Evolutionary conservation across 192 early-diverging fungal genomes (phyloP), one percentile per base, ranked within the genome.

Genomic region (Coemansia brasiliensis): DNA sequence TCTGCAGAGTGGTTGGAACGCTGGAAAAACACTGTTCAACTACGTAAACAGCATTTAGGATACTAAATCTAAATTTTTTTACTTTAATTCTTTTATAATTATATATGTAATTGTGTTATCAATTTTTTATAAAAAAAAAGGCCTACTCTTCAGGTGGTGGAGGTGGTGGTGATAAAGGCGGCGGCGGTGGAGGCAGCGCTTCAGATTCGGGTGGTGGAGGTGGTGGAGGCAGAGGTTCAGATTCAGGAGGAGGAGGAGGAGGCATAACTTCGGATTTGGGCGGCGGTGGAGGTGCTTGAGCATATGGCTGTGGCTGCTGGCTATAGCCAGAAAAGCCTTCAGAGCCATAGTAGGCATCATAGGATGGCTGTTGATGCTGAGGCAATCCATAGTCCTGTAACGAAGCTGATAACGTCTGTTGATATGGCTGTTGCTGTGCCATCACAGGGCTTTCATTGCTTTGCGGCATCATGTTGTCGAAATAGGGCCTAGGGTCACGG

Each of bases 201-300:
- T 43, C 41, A 20, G 41, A n/a, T 10, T 35, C 32, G 32, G 32
- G 32, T 7, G 32, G 32, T 9, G 32, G 32, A 7, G 32, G 32
- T 1, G 32, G 32, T 5, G 32, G 32, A 35, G 32, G 32, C 32
- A 35, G 32, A 35, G 32, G 6, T 10, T 35, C 32, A 7, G 32
- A 53, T n/a, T 55, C 62, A 21, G 52, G 52, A 3, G 62, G 62
- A 5, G 62, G 62, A 26, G 60, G 52, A 4, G 50, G 50, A 37
- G 15, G n/a, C 50, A 49, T 26, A 8, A 39, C 39, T 32, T 57
- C 45, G 12, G 27, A 21, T n/a, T 41, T 12, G 6, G 41, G 42
- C 29, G 46, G 54, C 13, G 59, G 61, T 1, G 60, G 61, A 8
- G 60, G 60, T 8, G 55, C 40, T 0, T 42, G 57, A 8, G 39